phyloP scores from a whole-genome alignment of 345 rosid species.

The Citropsis articulata region DNA sequence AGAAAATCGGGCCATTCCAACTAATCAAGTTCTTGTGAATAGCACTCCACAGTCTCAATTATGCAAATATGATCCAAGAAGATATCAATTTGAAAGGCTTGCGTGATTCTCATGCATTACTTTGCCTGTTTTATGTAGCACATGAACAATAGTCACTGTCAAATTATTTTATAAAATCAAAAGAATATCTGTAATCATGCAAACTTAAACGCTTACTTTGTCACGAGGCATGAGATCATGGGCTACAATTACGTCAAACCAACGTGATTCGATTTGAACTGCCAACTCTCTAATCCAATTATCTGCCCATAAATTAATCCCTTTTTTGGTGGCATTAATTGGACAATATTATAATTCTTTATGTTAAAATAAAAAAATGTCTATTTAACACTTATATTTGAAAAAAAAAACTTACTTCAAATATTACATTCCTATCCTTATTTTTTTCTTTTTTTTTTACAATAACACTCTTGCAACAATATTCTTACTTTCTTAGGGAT shows the following conservation, averaged over 20 bases:
- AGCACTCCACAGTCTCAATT: neutral
- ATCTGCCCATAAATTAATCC: neutral
- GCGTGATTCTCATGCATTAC: neutral
- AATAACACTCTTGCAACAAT: no score
- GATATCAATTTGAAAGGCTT: neutral
- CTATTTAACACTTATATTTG: no score
- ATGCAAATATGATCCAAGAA: neutral
- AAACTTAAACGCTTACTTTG: neutral
- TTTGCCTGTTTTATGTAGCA: neutral
- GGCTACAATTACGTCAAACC: neutral
- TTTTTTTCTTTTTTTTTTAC: no score
- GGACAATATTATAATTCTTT: neutral
- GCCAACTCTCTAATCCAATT: neutral
- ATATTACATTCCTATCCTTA: no score
- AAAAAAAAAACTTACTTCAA: no score
- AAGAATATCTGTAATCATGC: neutral
- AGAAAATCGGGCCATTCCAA: no score
- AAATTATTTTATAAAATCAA: neutral
- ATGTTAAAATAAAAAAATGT: neutral
- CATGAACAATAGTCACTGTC: neutral
- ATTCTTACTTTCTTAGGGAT: no score
- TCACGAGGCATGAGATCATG: neutral
- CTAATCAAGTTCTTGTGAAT: neutral
- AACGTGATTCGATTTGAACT: neutral
- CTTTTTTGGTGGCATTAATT: neutral